These are phyloP conservation scores for Seiridium unicorne DNA, from an alignment of 2,329 filamentous ascomycete species.

Conservation along the genomic window DNA sequence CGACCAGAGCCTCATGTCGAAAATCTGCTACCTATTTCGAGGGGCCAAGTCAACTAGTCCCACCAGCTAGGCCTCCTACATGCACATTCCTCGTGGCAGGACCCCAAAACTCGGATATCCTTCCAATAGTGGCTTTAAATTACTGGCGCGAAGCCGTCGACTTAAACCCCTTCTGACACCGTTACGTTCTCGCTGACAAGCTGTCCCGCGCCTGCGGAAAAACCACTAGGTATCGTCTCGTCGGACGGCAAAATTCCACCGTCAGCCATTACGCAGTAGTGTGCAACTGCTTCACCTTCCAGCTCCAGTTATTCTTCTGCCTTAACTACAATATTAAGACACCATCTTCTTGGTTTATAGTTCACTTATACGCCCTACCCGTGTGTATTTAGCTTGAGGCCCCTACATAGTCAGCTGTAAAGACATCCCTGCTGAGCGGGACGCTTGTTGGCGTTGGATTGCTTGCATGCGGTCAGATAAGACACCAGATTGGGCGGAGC, in stretches of 20 bases:
- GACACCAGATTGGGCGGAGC: background rate
- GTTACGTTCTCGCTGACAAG: no score
- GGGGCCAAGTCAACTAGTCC: background rate
- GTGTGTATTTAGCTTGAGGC: no score
- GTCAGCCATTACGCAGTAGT: no score
- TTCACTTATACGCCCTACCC: background rate
- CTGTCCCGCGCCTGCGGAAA: no score
- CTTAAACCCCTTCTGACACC: no score
- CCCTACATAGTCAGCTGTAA: background rate
- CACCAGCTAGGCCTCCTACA: background rate
- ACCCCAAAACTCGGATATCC: background rate
- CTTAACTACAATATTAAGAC: background rate
- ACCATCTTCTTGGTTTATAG: background rate
- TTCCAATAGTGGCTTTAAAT: background rate
- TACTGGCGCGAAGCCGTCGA: no score
- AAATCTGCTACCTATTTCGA: no score
- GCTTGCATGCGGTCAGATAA: background rate
- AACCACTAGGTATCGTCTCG: no score
- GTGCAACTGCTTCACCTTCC: background rate
- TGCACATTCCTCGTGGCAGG: background rate
- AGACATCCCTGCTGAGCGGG: background rate
- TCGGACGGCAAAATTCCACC: no score
- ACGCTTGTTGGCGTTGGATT: background rate
- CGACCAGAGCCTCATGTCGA: no score
- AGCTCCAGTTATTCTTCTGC: background rate